Conservation (phyloP, 2,329 filamentous ascomycete species). For the Venturia aucupariae region DNA sequence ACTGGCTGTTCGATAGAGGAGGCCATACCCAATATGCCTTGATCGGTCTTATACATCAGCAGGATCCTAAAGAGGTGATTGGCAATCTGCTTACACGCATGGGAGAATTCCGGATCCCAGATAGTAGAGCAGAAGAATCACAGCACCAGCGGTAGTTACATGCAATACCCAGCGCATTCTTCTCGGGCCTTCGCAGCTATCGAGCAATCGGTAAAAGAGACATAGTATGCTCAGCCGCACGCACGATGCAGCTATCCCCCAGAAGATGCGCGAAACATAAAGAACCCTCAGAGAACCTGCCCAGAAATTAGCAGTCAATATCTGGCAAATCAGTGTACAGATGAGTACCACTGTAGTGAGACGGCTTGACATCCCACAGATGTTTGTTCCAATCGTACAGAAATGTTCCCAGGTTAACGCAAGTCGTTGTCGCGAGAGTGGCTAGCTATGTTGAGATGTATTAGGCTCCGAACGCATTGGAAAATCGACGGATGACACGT, state of each 20-base stretch:
- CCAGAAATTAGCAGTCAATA: background rate
- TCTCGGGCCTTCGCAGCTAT: slow-evolving; percentile 29
- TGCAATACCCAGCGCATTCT: slow-evolving; percentile 33
- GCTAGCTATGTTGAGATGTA: slow-evolving; percentile 6
- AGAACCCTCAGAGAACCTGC: slow-evolving; percentile 24
- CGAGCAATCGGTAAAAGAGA: slow-evolving; percentile 38
- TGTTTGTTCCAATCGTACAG: slow-evolving; percentile 16
- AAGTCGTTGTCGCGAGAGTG: slow-evolving; percentile 6
- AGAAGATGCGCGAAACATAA: slow-evolving; percentile 34
- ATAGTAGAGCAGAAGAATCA: slow-evolving; percentile 30
- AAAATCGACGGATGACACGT: background rate
- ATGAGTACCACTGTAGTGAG: background rate
- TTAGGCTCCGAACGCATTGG: background rate
- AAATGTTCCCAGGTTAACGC: slow-evolving; percentile 10
- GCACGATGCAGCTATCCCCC: slow-evolving; percentile 33
- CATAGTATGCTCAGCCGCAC: slow-evolving; percentile 36
- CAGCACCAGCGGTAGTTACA: slow-evolving; percentile 27
- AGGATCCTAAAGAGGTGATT: background rate
- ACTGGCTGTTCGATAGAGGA: slow-evolving; percentile 22
- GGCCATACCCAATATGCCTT: slow-evolving; percentile 33
- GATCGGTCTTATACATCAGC: slow-evolving; percentile 22
- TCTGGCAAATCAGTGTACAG: background rate
- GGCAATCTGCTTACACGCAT: slow-evolving; percentile 25
- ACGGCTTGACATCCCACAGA: slow-evolving; percentile 14
- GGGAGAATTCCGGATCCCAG: slow-evolving; percentile 29